Base-by-base conservation (phyloP, 768 basidiomycete species). In the Amanita brunnescens region DNA sequence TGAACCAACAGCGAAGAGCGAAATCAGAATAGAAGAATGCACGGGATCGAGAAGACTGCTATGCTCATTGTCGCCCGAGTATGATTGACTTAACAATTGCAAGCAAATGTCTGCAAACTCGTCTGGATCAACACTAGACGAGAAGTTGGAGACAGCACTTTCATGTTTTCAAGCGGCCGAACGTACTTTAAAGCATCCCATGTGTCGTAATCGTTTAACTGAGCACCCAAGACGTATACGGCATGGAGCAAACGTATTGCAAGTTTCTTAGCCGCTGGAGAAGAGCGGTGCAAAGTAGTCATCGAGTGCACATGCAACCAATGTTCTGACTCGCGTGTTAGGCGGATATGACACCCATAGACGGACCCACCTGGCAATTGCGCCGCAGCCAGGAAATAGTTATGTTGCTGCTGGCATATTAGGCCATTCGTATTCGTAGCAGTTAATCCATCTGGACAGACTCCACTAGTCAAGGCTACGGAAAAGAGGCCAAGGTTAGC, bases 191-290 rank as follows among this genome's bases (percentile, higher is more conserved):
- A 16, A 37, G 18, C 50, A 18, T 38, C 35, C 66, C 69, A 66
- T 12, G 57, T 54, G 51, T 59, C 57, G 18, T 51, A 53, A 14
- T 54, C 49, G 16, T 43, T 56, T 14, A 83, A 59, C 9, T 72
- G 69, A 6, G 76, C 74, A 13, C 58, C 62, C 53, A 89, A 63
- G 23, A 89, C 69, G 57, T 79, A 76, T 35, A 68, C 70, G 14
- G 73, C 78, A 56, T 84, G 79, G 42, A 76, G 47, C 29, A 90
- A 64, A 24, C 71, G 73, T n/a, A 79, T 57, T 6, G 79, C 73
- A 37, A 88, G 61, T 3, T 85, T 76, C 57, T 73, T 74, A 5
- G 82, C 73, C 16, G 83, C 82, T 23, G 79, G 76, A 16, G 87
- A 88, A 18, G 71, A 65, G 20, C 69, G 56, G 14, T 70, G 64